Conservation (phyloP, 1,284 basidiomycete species). For the Polyporus tsugae region DNA sequence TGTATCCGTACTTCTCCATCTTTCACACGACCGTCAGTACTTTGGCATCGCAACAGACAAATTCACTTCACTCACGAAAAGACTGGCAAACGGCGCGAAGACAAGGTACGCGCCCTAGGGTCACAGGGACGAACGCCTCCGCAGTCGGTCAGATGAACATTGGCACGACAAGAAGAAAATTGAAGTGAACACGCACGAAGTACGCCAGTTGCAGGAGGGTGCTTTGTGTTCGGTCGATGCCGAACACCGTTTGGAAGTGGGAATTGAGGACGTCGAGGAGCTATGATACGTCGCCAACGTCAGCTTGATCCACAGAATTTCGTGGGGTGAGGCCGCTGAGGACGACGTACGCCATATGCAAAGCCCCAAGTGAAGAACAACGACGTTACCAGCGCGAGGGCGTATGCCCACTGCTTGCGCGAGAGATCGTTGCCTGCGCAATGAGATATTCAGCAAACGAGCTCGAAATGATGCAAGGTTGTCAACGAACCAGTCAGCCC, state of each 20-base stretch:
- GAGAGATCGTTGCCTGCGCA: conserved; percentile 56
- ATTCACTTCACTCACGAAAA: conserved; percentile 52
- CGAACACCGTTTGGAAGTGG: conserved; percentile 79
- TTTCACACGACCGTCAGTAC: conserved; percentile 34
- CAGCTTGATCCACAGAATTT: background rate
- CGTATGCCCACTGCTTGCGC: conserved; percentile 56
- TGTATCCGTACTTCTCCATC: conserved; percentile 70
- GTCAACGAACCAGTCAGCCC: conserved; percentile 49
- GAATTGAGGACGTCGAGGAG: conserved; percentile 88
- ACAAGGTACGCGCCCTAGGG: conserved; percentile 72
- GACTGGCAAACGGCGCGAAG: conserved; percentile 65
- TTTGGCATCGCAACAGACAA: background rate
- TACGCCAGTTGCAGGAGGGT: conserved; percentile 89
- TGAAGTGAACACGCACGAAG: conserved; percentile 56
- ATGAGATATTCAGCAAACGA: background rate
- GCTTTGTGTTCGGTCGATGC: conserved; percentile 79
- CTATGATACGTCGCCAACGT: conserved; percentile 44
- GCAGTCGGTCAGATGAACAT: background rate
- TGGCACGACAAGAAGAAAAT: background rate
- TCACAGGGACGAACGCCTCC: background rate
- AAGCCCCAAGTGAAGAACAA: conserved; percentile 87
- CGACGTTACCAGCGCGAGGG: conserved; percentile 79
- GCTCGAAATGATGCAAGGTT: background rate
- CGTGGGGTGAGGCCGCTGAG: background rate
- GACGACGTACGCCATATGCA: conserved; percentile 68